Evolutionary conservation across 441 rosid species (phyloP).

Genomic region (Sinapis alba): DNA sequence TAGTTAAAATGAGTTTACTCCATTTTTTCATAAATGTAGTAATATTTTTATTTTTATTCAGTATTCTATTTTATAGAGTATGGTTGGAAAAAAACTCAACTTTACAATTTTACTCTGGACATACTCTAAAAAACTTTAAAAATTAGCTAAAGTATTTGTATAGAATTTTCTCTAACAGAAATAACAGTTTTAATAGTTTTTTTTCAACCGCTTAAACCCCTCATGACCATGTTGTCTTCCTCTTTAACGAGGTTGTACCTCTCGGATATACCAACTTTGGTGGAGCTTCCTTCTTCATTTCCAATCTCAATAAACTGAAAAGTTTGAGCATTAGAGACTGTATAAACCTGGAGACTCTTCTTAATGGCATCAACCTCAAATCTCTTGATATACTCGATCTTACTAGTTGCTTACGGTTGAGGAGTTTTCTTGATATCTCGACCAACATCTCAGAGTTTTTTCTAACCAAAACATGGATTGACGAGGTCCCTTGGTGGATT

Average conservation of each 20-base stretch:
- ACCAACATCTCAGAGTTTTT: background rate
- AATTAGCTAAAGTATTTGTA: no score
- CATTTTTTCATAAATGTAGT: no score
- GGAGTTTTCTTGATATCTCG: background rate
- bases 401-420: background rate
- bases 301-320: no score
- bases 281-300: background rate
- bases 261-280: background rate
- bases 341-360: background rate
- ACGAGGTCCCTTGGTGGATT: background rate
- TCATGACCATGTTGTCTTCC: background rate
- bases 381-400: background rate
- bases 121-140: no score
- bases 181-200: no score
- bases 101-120: no score
- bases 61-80: no score
- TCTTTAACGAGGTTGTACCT: background rate
- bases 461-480: background rate
- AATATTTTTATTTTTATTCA: no score
- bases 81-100: no score
- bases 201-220: no score
- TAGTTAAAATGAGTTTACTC: no score
- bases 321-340: background rate
- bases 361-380: background rate
- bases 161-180: no score